Evolutionary conservation across 176 grass and related monocot species (phyloP), one percentile per base, ranked within the genome.

Genomic region (Bonia amplexicaulis): DNA sequence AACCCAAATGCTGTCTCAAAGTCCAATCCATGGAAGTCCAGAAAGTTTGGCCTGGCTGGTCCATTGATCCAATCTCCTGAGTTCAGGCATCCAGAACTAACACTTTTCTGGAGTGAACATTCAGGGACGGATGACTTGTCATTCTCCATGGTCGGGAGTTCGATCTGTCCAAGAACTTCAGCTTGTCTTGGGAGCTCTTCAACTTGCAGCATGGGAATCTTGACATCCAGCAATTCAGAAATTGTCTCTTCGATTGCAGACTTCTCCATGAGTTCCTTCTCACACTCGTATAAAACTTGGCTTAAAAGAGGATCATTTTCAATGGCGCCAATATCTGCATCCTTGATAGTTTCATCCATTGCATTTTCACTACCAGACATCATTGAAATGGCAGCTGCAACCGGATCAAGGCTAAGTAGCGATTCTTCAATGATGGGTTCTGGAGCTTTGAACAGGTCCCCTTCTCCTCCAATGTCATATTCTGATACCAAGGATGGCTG

Each of bases 381-480:
- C 62, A 96, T 92, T 15, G 97, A 94, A 68, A 99, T 89, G 47
- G 92, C 86, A 71, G 90, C 84, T 61, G 82, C 78, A 31, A 94
- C 80, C 6, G 91, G 92, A 74, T 96, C 86, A 68, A 96, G 77
- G 73, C 55, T 66, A 37, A 96, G 85, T 72, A 82, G 27, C 2
- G 82, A 87, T 52, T 94, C 97, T 31, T 94, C 86, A 2, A 96
- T 88, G 73, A 99, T 92, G 66, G 82, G 81, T 85, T 96, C 93
- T 39, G 93, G 97, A 29, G 93, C 97, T 84, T 91, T 94, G 84
- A 99, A 99, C 51, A 99, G 86, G 85, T 99, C 97, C 13, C 97
- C 88, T 79, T 96, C 97, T 73, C 77, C 93, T 68, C 97, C 97
- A 49, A 99, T 85, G 66, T 96, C 88, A 76, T 99, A 99, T 58